Base-by-base conservation (phyloP, 75 land plant species). In the Azolla pinnata region DNA sequence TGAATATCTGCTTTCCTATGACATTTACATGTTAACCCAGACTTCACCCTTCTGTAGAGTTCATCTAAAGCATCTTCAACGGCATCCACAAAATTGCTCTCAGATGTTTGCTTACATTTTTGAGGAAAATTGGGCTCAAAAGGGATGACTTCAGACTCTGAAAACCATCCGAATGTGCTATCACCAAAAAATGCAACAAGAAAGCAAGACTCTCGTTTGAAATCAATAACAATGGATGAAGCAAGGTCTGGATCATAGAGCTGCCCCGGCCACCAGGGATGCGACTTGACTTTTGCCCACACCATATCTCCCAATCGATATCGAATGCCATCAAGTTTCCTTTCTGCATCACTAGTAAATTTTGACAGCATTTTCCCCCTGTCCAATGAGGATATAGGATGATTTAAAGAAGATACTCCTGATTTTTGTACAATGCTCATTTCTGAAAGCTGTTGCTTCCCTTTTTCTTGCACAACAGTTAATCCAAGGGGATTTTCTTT, bases 241-340 rank as follows among this genome's bases (percentile, higher is more conserved):
- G 85, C 85, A 68, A 85, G 71, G 4, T 68, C 62, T 26, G 83
- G 85, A 53, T 70, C 64, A 32, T 68, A 85, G 8, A 85, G 62
- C 53, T 70, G 75, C 0, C 88, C 88, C 10, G 88, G 88, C 88
- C 88, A 85, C 88, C 88, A 85, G 0, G 88, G 88, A 31, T 85
- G 85, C 0, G 88, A 85, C 24, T 85, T 81, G 34, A 85, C 88
- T 64, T 79, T 85, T 0, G 82, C 88, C 88, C 88, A 85, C 2
- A 85, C 88, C 88, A 85, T 79, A 56, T 85, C 88, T 16, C 84
- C 88, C 35, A 69, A 14, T 25, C 54, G 54, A 27, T 52, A 52
- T 52, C 54, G 54, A 23, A 27, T 14, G 27, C 54, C 54, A 52
- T 52, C 54, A 52, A 52, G 54, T 52, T 52, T 52, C 29, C 54